Conservation (phyloP, 2,329 filamentous ascomycete genomes). For the Colletotrichum liriopes region DNA sequence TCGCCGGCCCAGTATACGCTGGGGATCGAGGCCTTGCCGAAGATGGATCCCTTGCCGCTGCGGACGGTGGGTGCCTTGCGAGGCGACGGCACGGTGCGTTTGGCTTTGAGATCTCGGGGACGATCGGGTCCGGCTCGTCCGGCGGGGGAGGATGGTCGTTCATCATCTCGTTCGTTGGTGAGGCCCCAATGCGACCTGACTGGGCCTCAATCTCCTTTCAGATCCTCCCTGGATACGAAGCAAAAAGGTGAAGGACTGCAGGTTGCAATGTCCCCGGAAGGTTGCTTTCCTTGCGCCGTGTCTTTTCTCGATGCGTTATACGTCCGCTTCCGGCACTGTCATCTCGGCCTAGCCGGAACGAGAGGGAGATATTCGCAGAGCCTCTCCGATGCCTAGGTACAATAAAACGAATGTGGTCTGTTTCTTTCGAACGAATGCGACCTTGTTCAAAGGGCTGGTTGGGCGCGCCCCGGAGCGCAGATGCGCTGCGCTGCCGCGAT, state of each 20-base stretch:
- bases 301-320: constrained; percentile 5
- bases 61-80: constrained; percentile 40
- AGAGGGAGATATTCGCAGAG: neutral
- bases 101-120: constrained; percentile 31
- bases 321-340: constrained; percentile 21
- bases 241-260: neutral
- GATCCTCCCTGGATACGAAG: neutral
- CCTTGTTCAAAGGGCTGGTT: constrained; percentile 10
- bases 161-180: neutral
- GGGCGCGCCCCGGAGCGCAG: constrained; percentile 15
- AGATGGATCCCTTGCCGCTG: constrained; percentile 39
- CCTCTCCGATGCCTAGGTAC: neutral
- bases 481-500: constrained; percentile 24
- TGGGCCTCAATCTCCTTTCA: too few relatives aligned
- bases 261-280: neutral
- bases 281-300: neutral
- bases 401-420: constrained; percentile 13
- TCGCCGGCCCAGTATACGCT: constrained; percentile 41
- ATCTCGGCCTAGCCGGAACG: constrained; percentile 24
- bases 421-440: constrained; percentile 8
- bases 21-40: constrained; percentile 38
- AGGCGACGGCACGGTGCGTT: constrained; percentile 32
- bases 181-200: neutral
- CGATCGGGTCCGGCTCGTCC: constrained; percentile 34
- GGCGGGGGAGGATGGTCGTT: constrained; percentile 34